Base-by-base conservation (phyloP, 768 basidiomycete species). In the Macrocybe gigantea region DNA sequence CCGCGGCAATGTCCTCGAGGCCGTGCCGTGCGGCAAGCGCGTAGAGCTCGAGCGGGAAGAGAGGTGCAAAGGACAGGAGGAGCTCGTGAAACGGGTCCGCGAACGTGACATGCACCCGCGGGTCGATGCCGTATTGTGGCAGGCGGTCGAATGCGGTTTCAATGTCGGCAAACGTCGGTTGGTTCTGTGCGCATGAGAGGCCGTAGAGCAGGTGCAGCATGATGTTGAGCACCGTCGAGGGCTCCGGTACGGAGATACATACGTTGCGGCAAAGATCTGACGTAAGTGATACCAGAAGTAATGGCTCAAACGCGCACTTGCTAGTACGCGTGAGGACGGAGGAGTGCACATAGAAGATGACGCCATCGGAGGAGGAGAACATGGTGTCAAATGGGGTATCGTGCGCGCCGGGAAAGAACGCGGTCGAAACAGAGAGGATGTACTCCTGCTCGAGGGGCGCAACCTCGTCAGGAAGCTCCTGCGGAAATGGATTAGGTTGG, bases 1-100 rank as follows among this genome's bases (percentile, higher is more conserved):
- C 63, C 30, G 77, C 70, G 7, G 80, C 78, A 41, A 80, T 66
- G 14, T 72, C 72, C 48, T 71, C 67, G 12, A 78, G 57, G 53
- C 71, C 66, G 52, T 75, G 56, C 11, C 61, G 56, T 1, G 72
- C 77, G 15, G 79, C 76, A 30, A 74, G 61, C 3, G 72, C 57
- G 54, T 78, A 80, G 7, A 76, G 63, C 7, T 73, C 67, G 44
- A 79, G 56, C 2, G 80, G 77, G 40, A 66, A 63, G 13, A 68
- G 49, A 6, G 72, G 70, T 5, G 78, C 72, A 12, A 70, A 61
- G 30, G 67, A 63, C 42, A 79, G 62, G 44, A 79, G 62, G 38
- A 70, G 60, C 12, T 63, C 41, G 48, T 66, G 66, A 14, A 78
- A 60, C 7, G 72, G 63, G 8, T 71, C 62, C 22, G 56, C 48